Evolutionary conservation across 2,329 filamentous ascomycete genomes (phyloP).

Genomic region (Alternaria triticimaculans): DNA sequence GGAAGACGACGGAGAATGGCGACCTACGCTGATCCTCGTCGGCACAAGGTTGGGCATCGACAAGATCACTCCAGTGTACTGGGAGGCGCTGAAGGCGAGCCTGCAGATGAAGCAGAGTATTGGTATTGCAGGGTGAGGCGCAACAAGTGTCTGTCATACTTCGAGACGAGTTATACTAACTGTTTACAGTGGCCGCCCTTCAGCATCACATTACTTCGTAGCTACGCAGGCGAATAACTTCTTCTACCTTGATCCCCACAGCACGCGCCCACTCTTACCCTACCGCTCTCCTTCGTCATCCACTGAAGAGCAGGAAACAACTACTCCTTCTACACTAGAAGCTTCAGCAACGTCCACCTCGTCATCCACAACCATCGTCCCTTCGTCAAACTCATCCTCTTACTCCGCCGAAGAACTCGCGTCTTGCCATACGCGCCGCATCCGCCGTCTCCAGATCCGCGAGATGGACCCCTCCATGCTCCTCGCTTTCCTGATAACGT

Average conservation of each 20-base stretch:
- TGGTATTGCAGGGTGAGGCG: constrained; percentile 84
- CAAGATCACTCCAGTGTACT: constrained; percentile 92
- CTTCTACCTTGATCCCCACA: constrained; percentile 95
- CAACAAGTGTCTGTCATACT: background rate
- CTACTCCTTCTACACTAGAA: constrained; percentile 5
- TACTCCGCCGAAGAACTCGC: constrained; percentile 77
- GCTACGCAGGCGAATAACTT: constrained; percentile 77
- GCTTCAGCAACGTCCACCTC: constrained; percentile 19
- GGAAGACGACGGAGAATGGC: constrained; percentile 69
- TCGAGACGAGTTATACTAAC: constrained; percentile 13
- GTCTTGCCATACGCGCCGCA: constrained; percentile 84
- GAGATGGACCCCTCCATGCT: constrained; percentile 99
- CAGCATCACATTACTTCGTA: constrained; percentile 82
- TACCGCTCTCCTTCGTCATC: constrained; percentile 51
- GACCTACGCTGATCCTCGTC: constrained; percentile 86
- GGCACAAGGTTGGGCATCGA: constrained; percentile 91
- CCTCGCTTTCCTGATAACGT: constrained; percentile 86
- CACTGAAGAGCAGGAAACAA: background rate
- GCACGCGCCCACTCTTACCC: constrained; percentile 77
- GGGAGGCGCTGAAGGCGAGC: constrained; percentile 86
- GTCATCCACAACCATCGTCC: constrained; percentile 34
- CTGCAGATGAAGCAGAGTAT: constrained; percentile 92
- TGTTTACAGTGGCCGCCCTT: constrained; percentile 77
- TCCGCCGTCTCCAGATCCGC: constrained; percentile 81
- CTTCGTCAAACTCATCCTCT: constrained; percentile 41